Conservation (phyloP, 192 early-diverging fungal genomes). For the Gamsiella multidivaricata region DNA sequence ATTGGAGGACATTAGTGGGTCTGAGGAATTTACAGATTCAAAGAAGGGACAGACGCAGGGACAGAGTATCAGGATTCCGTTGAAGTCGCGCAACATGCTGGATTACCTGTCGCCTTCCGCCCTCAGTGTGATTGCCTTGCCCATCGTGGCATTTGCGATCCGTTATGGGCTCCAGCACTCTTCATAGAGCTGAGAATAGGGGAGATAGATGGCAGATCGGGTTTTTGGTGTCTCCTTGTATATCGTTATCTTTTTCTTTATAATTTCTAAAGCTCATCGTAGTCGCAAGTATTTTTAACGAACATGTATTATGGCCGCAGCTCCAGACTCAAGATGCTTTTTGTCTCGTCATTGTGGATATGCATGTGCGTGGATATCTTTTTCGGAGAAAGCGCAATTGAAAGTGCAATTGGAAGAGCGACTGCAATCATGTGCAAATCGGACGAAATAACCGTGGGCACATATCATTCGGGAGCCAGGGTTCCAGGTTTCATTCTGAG, state of each 20-base stretch:
- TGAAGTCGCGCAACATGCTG: conserved; percentile 26
- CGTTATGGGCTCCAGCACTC: conserved; percentile 27
- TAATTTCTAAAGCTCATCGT: conserved; percentile 20
- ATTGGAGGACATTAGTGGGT: conserved; percentile 11
- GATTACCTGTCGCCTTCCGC: conserved; percentile 34
- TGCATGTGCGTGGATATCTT: too few species aligned
- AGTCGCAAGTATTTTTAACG: conserved; percentile 11
- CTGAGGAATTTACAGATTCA: not conserved
- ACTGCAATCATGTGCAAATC: not conserved
- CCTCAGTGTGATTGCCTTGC: conserved; percentile 31
- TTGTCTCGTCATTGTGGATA: not conserved
- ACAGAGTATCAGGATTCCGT: conserved; percentile 28
- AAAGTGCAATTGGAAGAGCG: not conserved
- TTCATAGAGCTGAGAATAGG: not conserved
- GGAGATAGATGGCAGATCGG: not conserved
- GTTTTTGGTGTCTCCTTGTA: conserved; percentile 11
- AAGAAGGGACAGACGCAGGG: conserved; percentile 14
- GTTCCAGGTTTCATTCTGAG: too few species aligned
- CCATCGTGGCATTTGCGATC: conserved; percentile 27
- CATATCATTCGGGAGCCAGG: not conserved
- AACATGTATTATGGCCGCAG: not conserved
- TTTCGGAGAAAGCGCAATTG: not conserved
- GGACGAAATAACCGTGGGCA: not conserved
- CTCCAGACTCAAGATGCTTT: not conserved
- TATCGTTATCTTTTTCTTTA: conserved; percentile 24